These are phyloP conservation scores for Aureobasidium sp. DNA, from an alignment of 2,329 filamentous ascomycete genomes.

Conservation along the genomic window DNA sequence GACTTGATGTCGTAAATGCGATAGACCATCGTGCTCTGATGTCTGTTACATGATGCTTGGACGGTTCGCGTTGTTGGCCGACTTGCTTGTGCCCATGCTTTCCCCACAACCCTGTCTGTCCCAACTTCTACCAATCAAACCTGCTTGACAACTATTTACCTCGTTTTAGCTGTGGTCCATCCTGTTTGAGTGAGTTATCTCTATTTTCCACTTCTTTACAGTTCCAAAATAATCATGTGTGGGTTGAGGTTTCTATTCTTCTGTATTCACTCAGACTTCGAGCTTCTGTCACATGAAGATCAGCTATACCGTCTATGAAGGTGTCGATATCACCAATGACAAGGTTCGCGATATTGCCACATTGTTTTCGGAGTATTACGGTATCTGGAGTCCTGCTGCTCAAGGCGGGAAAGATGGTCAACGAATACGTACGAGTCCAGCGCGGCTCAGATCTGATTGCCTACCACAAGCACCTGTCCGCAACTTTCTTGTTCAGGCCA, in stretches of 20 bases:
- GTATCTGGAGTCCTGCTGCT: background rate
- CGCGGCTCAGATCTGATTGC: background rate
- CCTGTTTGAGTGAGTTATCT: background rate
- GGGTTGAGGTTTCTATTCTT: background rate
- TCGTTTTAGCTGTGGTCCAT: background rate
- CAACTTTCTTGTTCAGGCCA: background rate
- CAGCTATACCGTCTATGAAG: background rate
- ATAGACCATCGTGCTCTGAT: conserved; percentile 28
- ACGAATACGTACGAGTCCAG: background rate
- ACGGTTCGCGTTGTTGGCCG: background rate
- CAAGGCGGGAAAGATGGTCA: background rate
- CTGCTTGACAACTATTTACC: background rate
- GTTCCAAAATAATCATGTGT: background rate
- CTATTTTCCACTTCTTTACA: background rate
- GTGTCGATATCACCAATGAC: background rate
- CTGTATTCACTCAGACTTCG: background rate
- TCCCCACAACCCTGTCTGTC: conserved; percentile 2
- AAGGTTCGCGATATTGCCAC: background rate
- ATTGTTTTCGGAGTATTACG: conserved; percentile 3
- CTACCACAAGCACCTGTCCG: background rate
- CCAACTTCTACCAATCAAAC: background rate
- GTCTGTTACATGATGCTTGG: background rate
- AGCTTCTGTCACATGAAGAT: background rate
- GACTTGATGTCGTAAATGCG: conserved; percentile 26
- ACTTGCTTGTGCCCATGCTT: background rate